Evolutionary conservation across 331 rosid species (phyloP), one percentile per base, ranked within the genome.

Genomic region (Malus hybrid): DNA sequence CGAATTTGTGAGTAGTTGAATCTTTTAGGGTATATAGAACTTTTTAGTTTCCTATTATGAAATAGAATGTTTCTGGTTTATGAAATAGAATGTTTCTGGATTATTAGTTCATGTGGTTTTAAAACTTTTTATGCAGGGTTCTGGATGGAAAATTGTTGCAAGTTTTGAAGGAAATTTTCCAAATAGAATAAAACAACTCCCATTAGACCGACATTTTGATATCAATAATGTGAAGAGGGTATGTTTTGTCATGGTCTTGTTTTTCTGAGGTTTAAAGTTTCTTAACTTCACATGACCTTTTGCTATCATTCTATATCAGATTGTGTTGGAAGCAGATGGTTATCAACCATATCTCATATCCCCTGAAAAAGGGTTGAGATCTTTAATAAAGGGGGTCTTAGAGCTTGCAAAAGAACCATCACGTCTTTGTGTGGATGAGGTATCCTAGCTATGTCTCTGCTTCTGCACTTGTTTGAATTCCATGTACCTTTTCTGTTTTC

Each of bases 271-370:
- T 83, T 32, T 50, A 34, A 74, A 13, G 32, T 44, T 60, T 31
- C 10, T 50, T 31, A 34, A 66, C 61, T 33, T 67, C 2, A 6
- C 46, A 4, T 80, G 68, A 72, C 50, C 31, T 76, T 72, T 52
- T 80, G 75, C 76, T 75, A 76, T 87, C 65, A 68, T 69, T 52
- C 75, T 77, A 68, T 67, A 9, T 79, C 79, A 93, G 98, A 83
- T 93, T 82, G 98, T 93, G 79, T 90, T 93, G 82, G 97, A 93
- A 87, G 98, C 97, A 57, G 98, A 93, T 83, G 98, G 98, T 69
- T 93, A 93, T 85, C 98, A 93, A 83, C 98, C 98, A 32, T 91
- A 93, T 88, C 96, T 93, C 81, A 93, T 93, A 81, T 93, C 97
- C 65, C 98, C 97, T 46, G 98, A 91, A 86, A 93, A 93, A 88